Percentiles rank a stretch among this genome's conserved stretches.
phyloP scores from a whole-genome alignment of 352 stramenopile species.

The Phytopythium ostracodes region DNA sequence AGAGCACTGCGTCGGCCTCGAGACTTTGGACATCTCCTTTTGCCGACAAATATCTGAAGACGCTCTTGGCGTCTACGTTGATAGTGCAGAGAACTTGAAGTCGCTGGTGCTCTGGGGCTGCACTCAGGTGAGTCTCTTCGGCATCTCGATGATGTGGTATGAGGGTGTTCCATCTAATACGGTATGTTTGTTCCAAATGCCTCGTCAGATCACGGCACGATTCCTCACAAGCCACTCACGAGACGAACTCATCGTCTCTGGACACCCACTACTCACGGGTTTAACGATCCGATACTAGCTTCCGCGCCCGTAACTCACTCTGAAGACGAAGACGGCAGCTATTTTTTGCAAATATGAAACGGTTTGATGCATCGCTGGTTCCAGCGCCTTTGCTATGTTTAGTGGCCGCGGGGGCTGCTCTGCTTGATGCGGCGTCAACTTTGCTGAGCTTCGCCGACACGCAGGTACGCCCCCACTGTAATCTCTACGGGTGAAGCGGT shows the following conservation, averaged over 20 bases:
- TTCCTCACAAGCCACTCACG: constrained; percentile 68
- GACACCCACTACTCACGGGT: constrained; percentile 68
- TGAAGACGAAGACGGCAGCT: background rate
- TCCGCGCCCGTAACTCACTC: background rate
- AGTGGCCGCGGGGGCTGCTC: no score
- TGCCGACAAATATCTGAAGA: constrained; percentile 69
- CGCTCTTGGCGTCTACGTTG: constrained; percentile 54
- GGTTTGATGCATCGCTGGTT: background rate
- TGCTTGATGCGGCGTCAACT: background rate
- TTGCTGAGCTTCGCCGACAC: background rate
- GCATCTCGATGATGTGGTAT: no score
- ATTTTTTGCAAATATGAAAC: background rate
- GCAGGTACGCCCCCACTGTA: background rate
- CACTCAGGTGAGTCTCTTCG: constrained; percentile 44
- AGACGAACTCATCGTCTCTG: constrained; percentile 57
- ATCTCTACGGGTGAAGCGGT: background rate
- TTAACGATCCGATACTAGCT: constrained; percentile 64
- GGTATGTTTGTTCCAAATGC: no score
- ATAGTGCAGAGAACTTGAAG: constrained; percentile 36
- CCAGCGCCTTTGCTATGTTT: no score
- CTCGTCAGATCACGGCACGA: constrained; percentile 65
- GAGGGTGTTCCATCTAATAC: no score
- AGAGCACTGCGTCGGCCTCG: constrained; percentile 39
- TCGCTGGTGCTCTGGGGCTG: constrained; percentile 69
- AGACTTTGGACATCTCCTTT: constrained; percentile 71